Base-by-base conservation (phyloP, 345 rosid genomes). In the Dovyalis caffra region DNA sequence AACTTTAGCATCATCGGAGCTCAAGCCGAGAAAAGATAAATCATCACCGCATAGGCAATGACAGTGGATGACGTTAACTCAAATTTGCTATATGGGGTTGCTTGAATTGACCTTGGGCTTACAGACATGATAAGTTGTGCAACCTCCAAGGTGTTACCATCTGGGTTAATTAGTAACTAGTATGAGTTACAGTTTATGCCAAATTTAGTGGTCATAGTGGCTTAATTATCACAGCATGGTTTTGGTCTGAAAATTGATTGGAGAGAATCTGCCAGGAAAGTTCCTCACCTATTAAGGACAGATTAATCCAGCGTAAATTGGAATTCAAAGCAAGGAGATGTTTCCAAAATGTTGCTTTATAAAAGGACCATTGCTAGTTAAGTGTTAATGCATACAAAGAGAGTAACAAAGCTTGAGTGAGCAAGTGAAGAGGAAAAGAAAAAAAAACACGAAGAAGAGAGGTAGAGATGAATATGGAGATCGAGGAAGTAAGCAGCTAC, bases 181-280 rank as follows among this genome's bases (percentile, higher is more conserved):
- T 12, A 43, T 43, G 15, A 16, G 14, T 43, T 43, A 43, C 47
- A 43, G 18, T 43, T 43, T 43, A 43, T 16, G 15, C 47, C 47
- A 12, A 11, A 12, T 43, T 43, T 43, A 49, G 56, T 18, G 18
- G 9, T 20, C 56, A 49, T 20, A n/a, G 23, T 18, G 56, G 56
- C n/a, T 49, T 2, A 18, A 16, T 6, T 8, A 49, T 43, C 47
- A 43, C 16, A 6, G 38, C 38, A 35, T 12, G 47, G 47, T 43
- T 15, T 10, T 43, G 5, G 15, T 43, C 47, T 20, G 8, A 32
- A 33, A 12, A 26, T 21, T 37, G 80, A 33, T 18, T 12, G 10
- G 66, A 25, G 56, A 79, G 84, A 82, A 82, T 80, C 69, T 77
- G 72, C 82, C 21, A 28, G 84, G 86, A 85, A 85, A 80, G 81